Evolutionary conservation across 441 rosid genomes (phyloP), one percentile per base, ranked within the genome.

Genomic region (Populus hybrid): DNA sequence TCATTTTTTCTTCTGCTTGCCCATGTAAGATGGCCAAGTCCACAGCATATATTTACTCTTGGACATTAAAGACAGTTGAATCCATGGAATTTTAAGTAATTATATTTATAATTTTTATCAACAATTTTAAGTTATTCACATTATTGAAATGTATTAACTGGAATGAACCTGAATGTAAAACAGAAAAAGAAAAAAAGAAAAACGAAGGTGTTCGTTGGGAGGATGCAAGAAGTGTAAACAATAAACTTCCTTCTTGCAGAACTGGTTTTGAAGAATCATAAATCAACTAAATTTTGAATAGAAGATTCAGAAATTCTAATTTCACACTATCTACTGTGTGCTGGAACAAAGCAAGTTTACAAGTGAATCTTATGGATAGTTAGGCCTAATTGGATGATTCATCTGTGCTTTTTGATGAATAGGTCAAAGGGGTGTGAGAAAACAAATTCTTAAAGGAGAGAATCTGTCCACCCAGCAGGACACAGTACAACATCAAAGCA

Each of bases 1-100:
- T 74, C 46, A 35, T 21, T 9, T 79, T 28, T 57, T 77, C 42
- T 38, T 64, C 73, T 69, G 53, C 36, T 69, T 75, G 11, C 16
- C 42, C 28, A 16, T 28, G 35, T 28, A 63, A 79, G 75, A 63
- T 23, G 11, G 34, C 35, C 32, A 59, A 34, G 57, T 76, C 64
- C 6, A n/a, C 24, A 16, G n/a, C 64, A 36, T 50, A 21, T 46
- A 16, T 30, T 46, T 71, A 71, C 65, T 11, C 50, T 42, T 42
- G 16, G 50, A 42, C 50, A 42, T 42, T 9, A 42, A 42, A 11
- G 50, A 42, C 50, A 42, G 50, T 11, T 42, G 16, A 42, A 42
- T 42, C 50, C 16, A 42, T 42, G 50, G 3, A 42, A 42, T 42
- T 42, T 40, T 42, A 35, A 35, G 38, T 35, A 5, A 35, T 35